A percentile compares a stretch with the other conserved stretches of the same genome.
phyloP scores from a whole-genome alignment of 192 early-diverging fungal species.

The Umbelopsis sp. region DNA sequence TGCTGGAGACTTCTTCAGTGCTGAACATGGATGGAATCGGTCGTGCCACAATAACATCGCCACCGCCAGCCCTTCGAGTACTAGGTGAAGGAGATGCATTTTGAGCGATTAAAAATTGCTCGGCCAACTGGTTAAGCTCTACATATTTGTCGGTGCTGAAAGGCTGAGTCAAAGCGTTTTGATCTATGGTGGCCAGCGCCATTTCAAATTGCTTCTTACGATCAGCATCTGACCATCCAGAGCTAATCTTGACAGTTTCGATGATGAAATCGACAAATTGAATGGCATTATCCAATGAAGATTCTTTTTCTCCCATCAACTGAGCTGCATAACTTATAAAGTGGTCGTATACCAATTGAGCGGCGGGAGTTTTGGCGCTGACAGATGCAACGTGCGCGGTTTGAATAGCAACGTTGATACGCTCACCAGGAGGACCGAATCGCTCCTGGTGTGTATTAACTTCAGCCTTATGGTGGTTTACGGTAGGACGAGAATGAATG shows the following conservation, averaged over 20 bases:
- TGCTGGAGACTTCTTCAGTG: background rate
- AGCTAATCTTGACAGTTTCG: conserved; percentile 1
- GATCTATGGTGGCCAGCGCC: conserved; percentile 6
- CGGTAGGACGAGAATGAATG: background rate
- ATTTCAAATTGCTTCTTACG: conserved; percentile 11
- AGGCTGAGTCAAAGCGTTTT: background rate
- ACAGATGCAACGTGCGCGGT: background rate
- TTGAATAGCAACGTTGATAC: background rate
- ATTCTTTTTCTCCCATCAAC: background rate
- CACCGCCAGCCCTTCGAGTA: background rate
- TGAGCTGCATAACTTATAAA: conserved; percentile 8
- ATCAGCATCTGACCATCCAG: conserved; percentile 11
- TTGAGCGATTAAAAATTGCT: conserved; percentile 1
- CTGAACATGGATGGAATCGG: conserved; percentile 3
- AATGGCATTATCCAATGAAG: conserved; percentile 6
- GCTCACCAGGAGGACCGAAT: background rate
- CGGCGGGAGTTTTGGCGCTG: conserved; percentile 7
- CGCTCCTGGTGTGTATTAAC: background rate
- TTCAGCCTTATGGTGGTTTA: background rate
- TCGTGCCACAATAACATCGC: background rate
- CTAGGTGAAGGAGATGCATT: background rate
- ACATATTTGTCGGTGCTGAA: conserved; percentile 13
- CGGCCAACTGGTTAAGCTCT: background rate
- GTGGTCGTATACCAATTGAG: conserved; percentile 8
- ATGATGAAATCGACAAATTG: conserved; percentile 15